Evolutionary conservation across 805 yeast species (phyloP), one percentile per base, ranked within the genome.

Genomic region (Metschnikowia lachancei): DNA sequence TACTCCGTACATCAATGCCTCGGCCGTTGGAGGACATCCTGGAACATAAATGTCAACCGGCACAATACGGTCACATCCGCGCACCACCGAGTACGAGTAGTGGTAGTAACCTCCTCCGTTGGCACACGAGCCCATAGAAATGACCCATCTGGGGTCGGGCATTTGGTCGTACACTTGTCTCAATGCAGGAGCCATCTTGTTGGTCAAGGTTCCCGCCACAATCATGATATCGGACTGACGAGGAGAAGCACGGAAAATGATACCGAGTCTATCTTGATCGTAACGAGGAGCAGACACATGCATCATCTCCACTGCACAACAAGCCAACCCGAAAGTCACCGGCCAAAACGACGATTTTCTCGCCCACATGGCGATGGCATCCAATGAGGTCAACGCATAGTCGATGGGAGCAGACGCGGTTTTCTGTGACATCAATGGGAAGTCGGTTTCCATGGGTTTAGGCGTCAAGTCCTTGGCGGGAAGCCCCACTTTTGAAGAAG

Each of bases 251-350:
- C 96, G 83, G 81, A 87, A 87, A 78, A 87, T 87, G 60, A 87
- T 87, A 60, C 96, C 96, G 64, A 87, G 75, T 66, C 96, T 81
- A 73, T 87, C 96, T 71, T 88, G 95, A 69, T 87, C 96, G 67
- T 87, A 87, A 63, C 96, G 77, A 51, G 96, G 95, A 48, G 95
- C 82, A 20, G 95, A 87, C 32, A 85, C 86, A 65, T 87, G 96
- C 96, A 87, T 87, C 96, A 87, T 87, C 70, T 87, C 96, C 35
- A 87, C 95, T 51, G 96, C 96, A 74, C 96, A 87, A 70, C 96
- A 87, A 8, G 95, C 95, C 61, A 87, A 74, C 29, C 96, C 96
- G 67, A 87, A 87, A 31, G 96, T 87, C 38, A 87, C 91, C 8
- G 96, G 96, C 96, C 96, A 87, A 66, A 87, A 87, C 1, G 94